Percentiles rank a stretch among this genome's conserved stretches.
Conservation (phyloP, 2,329 filamentous ascomycete species). For the Alternaria ethzedia region DNA sequence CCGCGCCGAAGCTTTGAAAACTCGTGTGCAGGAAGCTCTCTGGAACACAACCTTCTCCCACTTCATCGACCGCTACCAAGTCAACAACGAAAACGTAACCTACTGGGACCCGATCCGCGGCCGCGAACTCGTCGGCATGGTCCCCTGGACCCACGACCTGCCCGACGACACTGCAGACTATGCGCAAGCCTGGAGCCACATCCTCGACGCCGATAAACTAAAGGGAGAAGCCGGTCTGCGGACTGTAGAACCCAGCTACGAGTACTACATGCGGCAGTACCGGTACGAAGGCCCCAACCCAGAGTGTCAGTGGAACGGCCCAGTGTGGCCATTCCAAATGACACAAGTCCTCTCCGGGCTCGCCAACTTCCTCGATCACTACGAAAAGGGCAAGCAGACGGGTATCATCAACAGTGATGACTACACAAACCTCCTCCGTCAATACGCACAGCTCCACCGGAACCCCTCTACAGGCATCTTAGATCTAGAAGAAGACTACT, state of each 20-base stretch:
- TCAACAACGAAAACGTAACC: slow-evolving; percentile 48
- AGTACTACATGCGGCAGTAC: slow-evolving; percentile 56
- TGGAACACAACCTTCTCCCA: slow-evolving; percentile 55
- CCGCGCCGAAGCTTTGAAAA: slow-evolving; percentile 47
- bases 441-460: slow-evolving; percentile 53
- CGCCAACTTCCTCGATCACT: slow-evolving; percentile 53
- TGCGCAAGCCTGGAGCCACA: slow-evolving; percentile 48
- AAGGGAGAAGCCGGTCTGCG: slow-evolving; percentile 48
- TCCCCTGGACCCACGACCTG: slow-evolving; percentile 53
- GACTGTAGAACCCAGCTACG: slow-evolving; percentile 53
- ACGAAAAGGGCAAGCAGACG: slow-evolving; percentile 34
- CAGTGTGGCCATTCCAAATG: slow-evolving; percentile 54
- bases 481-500: slow-evolving; percentile 54
- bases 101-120: slow-evolving; percentile 53
- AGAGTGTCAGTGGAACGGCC: slow-evolving; percentile 57
- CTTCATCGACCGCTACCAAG: slow-evolving; percentile 54
- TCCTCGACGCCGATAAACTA: slow-evolving; percentile 45
- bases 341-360: slow-evolving; percentile 52
- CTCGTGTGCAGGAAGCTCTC: slow-evolving; percentile 47
- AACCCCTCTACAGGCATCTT: slow-evolving; percentile 40
- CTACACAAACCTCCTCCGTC: slow-evolving; percentile 47
- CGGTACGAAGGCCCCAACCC: slow-evolving; percentile 46
- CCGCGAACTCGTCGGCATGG: slow-evolving; percentile 52
- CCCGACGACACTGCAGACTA: slow-evolving; percentile 49
- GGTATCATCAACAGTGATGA: slow-evolving; percentile 37